Evolutionary conservation across 148 eudicot species (phyloP).

Genomic region (Gaultheria prostrata): DNA sequence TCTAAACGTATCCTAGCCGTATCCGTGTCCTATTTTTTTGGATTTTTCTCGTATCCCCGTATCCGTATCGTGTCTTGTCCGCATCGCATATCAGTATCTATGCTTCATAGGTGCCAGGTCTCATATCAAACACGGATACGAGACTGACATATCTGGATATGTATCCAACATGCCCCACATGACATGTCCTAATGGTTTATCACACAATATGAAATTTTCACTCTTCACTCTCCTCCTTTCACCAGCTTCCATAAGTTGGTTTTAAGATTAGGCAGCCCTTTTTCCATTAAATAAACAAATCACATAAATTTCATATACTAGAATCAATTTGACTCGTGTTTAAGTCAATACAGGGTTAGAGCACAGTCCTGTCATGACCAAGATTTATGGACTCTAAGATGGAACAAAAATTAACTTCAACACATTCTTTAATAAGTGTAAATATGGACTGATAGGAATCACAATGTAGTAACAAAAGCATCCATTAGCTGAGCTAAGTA

Average conservation of each 20-base stretch:
- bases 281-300: background rate
- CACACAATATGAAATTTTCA: background rate
- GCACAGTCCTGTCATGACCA: background rate
- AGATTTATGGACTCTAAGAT: background rate
- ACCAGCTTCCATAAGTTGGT: conserved; percentile 4
- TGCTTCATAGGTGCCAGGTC: too few relatives aligned
- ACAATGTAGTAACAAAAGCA: background rate
- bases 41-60: too few relatives aligned
- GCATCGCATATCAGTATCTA: too few relatives aligned
- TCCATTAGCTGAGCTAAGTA: background rate
- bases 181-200: background rate
- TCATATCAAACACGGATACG: too few relatives aligned
- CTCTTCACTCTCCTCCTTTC: background rate
- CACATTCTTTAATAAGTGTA: background rate
- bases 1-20: too few relatives aligned
- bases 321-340: background rate
- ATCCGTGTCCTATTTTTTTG: too few relatives aligned
- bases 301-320: background rate
- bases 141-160: too few relatives aligned
- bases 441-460: background rate
- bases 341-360: background rate
- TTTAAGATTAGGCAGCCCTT: background rate
- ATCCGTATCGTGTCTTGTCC: too few relatives aligned
- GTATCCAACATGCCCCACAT: background rate
- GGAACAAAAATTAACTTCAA: background rate